Conservation (phyloP, 768 basidiomycete species). For the Rhizopogon sp. region DNA sequence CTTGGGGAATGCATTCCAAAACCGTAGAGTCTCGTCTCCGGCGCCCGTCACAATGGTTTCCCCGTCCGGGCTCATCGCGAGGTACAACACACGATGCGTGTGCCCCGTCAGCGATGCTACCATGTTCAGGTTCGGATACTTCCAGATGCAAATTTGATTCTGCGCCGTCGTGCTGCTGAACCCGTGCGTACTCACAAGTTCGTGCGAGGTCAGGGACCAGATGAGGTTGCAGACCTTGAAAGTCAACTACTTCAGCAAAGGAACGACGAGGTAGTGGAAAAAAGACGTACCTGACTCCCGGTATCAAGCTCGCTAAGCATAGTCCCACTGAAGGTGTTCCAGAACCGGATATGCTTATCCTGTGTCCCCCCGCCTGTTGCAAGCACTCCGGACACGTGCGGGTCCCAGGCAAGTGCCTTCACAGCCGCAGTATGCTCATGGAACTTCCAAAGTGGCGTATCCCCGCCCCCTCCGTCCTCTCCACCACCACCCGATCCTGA, state of each 20-base stretch:
- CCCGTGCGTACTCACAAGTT: constrained; percentile 96
- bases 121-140: constrained; percentile 89
- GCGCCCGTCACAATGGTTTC: constrained; percentile 98
- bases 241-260: constrained; percentile 3
- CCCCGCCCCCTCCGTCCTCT: constrained; percentile 33
- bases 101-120: constrained; percentile 94
- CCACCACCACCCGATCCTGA: constrained; percentile 25
- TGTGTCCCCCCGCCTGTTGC: constrained; percentile 98
- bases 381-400: constrained; percentile 84
- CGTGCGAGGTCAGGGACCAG: constrained; percentile 94
- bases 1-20: constrained; percentile 97
- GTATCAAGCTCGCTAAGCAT: constrained; percentile 90
- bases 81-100: constrained; percentile 89
- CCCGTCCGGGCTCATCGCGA: constrained; percentile 97
- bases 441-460: constrained; percentile 86
- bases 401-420: constrained; percentile 98
- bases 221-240: constrained; percentile 94
- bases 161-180: constrained; percentile 92
- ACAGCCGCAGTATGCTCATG: constrained; percentile 97
- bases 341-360: constrained; percentile 96
- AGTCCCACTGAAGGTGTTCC: constrained; percentile 87
- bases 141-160: constrained; percentile 96
- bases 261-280: background rate
- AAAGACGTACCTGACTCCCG: constrained; percentile 77
- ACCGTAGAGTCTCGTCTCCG: constrained; percentile 93